Conservation (phyloP, 108 stramenopile genomes). For the Halocafeteria seosinensis region DNA sequence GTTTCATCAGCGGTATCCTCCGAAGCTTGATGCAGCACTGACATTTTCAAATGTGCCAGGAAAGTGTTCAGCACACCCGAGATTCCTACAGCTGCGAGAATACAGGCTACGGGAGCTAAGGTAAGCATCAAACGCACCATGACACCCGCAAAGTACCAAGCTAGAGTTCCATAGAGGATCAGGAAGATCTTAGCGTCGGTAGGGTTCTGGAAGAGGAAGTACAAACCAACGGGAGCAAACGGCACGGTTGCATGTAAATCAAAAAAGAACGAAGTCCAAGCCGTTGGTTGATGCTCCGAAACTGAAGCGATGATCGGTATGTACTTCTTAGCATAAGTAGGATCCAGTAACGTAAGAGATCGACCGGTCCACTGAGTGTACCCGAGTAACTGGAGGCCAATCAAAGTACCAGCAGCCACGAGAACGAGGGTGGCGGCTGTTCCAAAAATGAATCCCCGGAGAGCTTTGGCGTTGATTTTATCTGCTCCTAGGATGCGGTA, state of each 20-base stretch:
- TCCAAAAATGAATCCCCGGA: conserved; percentile 29
- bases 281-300: conserved; percentile 91
- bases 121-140: conserved; percentile 92
- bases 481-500: conserved; percentile 14
- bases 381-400: conserved; percentile 20
- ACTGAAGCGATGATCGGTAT: conserved; percentile 75
- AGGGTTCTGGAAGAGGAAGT: conserved; percentile 54
- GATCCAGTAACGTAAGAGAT: conserved; percentile 34
- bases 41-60: not conserved
- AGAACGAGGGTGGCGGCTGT: conserved; percentile 29
- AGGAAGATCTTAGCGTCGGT: conserved; percentile 64
- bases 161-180: conserved; percentile 61
- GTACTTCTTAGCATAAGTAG: conserved; percentile 16
- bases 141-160: conserved; percentile 84
- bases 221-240: conserved; percentile 67
- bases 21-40: not conserved
- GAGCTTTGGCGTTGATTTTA: conserved; percentile 41
- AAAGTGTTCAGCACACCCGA: conserved; percentile 37
- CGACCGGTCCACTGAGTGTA: conserved; percentile 34
- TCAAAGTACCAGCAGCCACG: conserved; percentile 9
- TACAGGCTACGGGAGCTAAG: conserved; percentile 68
- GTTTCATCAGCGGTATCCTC: not conserved
- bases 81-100: conserved; percentile 65
- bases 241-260: conserved; percentile 80
- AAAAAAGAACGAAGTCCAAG: conserved; percentile 74